phyloP scores from a whole-genome alignment of 257 asterid genomes.

The Solanum commersonii region DNA sequence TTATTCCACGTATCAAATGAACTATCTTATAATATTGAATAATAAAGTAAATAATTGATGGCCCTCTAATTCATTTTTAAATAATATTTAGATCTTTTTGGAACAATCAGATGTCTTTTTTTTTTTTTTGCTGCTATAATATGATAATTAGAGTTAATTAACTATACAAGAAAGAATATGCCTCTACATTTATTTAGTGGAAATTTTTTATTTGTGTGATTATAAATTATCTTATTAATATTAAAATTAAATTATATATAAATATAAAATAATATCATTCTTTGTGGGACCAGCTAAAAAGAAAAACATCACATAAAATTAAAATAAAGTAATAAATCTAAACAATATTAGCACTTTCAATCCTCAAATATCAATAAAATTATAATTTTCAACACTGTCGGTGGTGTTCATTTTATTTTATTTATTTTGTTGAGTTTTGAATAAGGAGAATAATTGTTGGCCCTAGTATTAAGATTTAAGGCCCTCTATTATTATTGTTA shows the following conservation, averaged over 20 bases:
- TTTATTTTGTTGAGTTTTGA: neutral
- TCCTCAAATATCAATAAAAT: neutral
- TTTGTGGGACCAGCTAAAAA: neutral
- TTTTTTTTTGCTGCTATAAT: too few species aligned
- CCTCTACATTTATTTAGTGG: too few species aligned
- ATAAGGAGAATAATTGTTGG: neutral
- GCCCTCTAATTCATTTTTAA: neutral
- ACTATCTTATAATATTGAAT: neutral
- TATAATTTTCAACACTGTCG: neutral
- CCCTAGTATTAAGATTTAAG: neutral
- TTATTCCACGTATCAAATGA: accelerated
- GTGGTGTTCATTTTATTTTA: neutral
- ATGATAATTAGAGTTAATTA: too few species aligned
- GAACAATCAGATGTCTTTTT: too few species aligned
- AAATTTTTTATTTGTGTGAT: too few species aligned
- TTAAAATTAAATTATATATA: too few species aligned
- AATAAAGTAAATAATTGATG: neutral
- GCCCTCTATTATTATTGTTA: neutral
- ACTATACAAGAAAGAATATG: neutral
- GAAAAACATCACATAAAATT: neutral
- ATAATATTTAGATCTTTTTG: neutral
- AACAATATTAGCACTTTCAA: neutral
- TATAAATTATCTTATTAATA: too few species aligned
- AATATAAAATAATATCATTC: too few species aligned
- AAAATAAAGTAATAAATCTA: neutral